phyloP scores from a whole-genome alignment of 371 early-diverging fungal species.

The Circinella umbellata region DNA sequence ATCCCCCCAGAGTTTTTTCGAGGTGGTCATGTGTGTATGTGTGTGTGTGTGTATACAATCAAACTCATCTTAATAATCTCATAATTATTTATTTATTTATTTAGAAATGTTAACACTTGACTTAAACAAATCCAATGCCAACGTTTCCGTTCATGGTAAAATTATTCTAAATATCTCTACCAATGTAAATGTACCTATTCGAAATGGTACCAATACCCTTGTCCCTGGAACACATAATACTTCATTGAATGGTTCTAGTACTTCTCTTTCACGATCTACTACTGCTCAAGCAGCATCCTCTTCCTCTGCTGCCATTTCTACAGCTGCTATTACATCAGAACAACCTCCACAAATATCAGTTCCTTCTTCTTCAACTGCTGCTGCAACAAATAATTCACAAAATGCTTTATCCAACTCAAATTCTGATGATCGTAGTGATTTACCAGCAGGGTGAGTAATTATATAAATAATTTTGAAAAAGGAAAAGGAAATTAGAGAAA shows the following conservation, averaged over 20 bases:
- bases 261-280: conserved; percentile 23
- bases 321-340: conserved; percentile 13
- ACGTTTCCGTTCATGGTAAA: conserved; percentile 88
- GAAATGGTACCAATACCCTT: conserved; percentile 47
- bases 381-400: conserved; percentile 15
- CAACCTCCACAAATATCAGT: conserved; percentile 23
- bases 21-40: not conserved
- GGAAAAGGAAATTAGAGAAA: no score
- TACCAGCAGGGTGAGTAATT: conserved; percentile 69
- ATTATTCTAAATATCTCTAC: conserved; percentile 77
- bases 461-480: conserved; percentile 13
- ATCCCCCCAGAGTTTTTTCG: no score
- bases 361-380: conserved; percentile 16
- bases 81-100: not conserved
- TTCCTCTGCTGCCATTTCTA: not conserved
- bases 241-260: conserved; percentile 30
- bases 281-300: no score
- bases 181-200: conserved; percentile 52
- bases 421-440: conserved; percentile 49
- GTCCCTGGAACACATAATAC: conserved; percentile 37
- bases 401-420: conserved; percentile 25
- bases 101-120: conserved; percentile 88
- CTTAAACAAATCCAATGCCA: conserved; percentile 80
- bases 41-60: not conserved
- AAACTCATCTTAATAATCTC: no score